Base-by-base conservation (phyloP, 768 basidiomycete genomes). In the Mycena vitilis region DNA sequence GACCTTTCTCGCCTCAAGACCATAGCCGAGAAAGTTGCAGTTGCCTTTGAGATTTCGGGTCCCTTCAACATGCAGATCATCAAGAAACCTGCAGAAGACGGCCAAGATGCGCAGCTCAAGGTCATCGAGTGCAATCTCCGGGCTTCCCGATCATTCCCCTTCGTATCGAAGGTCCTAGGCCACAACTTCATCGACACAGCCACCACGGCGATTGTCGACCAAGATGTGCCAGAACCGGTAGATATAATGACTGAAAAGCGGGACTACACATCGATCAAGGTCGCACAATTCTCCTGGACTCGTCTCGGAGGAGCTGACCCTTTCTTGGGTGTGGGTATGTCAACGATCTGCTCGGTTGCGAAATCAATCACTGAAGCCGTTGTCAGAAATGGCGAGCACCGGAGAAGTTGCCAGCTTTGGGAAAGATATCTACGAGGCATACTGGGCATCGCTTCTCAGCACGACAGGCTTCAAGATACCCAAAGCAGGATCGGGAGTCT, bases 11-110 rank as follows among this genome's bases (percentile, higher is more conserved):
- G 96, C 65, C 85, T 98, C 70, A 99, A 98, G 84, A 87, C 86
- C 58, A 98, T 99, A 68, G 95, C 97, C 0, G 89, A 94, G 79
- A 98, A 98, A 82, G 96, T 99, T 69, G 97, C 95, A 40, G 84
- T 86, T 45, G 98, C 96, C 12, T 98, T 99, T 80, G 86, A 98
- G 75, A 99, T 99, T 60, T 98, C 95, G 34, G 98, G 98, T 42
- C 98, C 98, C 9, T 99, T 90, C 90, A 99, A 99, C 80, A 99
- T 99, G 96, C 98, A 99, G 80, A 89, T 99, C 79, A 99, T 99
- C 82, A 89, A 93, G 77, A 95, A 95, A 78, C 85, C 84, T 13
- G 80, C 87, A 2, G 83, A 84, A 25, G 77, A 78, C 18, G 82
- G 79, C 5, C 81, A 86, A 59, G 85, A 89, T 66, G 84, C 89